Evolutionary conservation across 768 basidiomycete genomes (phyloP), one percentile per base, ranked within the genome.

Genomic region (Xerocomellus amylosporus): DNA sequence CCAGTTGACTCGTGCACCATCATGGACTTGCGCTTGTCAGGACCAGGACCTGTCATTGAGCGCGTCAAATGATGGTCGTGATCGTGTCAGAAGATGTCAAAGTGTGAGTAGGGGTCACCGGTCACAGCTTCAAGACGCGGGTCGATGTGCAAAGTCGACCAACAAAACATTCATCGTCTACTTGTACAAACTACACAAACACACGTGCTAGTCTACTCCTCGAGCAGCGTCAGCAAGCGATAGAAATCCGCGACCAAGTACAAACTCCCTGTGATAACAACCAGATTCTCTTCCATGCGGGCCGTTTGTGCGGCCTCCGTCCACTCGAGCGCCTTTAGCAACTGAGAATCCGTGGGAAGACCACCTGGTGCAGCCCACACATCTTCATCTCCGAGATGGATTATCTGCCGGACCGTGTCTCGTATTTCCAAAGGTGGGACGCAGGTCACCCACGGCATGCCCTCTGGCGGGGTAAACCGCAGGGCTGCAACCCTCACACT

Each of bases 221-320:
- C 56, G 17, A 67, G 53, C 22, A 24, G 8, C 45, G 47, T 44
- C 36, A 69, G 13, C 28, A 86, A 61, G 53, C 93, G 76, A 74
- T 96, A 97, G 51, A 95, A 84, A 73, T 98, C 96, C 10, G 93
- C 93, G 2, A 93, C 91, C 37, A 98, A 80, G 73, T 99, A 99
- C 63, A 98, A 69, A 72, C 97, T 98, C 37, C 96, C 97, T 22
- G 92, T 87, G 1, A 96, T 65, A 12, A 97, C 79, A 0, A 88
- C 79, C 49, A 93, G 63, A n/a, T 73, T 70, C 26, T 74, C 63
- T 42, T 57, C 53, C 28, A 54, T 50, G 12, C 17, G 42, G 8
- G 33, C 45, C 28, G 44, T 45, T 13, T 51, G 58, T 38, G n/a
- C 40, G 17, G 52, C 47, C 41, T 69, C 67, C 20, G 74, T 71